A percentile compares a stretch with the other conserved stretches of the same genome.
Evolutionary conservation across 805 yeast species (phyloP).

Genomic region (Candida awuae): DNA sequence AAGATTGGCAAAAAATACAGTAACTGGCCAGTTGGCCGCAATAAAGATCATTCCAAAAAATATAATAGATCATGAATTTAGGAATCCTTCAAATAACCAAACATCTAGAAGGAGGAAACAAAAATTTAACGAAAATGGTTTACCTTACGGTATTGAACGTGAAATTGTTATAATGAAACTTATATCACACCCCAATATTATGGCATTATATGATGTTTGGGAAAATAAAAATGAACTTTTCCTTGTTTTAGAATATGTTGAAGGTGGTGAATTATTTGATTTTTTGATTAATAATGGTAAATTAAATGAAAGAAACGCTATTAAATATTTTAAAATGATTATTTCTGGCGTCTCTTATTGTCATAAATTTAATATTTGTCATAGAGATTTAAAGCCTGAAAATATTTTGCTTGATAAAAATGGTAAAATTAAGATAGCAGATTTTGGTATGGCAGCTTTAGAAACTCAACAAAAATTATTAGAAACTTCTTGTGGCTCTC

Average conservation of each 20-base stretch:
- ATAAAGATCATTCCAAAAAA: constrained; percentile 71
- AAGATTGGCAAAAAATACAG: constrained; percentile 59
- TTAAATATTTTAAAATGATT: constrained; percentile 69
- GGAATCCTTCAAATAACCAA: constrained; percentile 2
- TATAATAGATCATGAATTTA: constrained; percentile 22
- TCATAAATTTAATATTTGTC: constrained; percentile 74
- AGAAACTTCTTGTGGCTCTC: constrained; percentile 81
- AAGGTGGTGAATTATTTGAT: constrained; percentile 83
- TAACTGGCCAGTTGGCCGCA: constrained; percentile 71
- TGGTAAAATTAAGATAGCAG: constrained; percentile 69
- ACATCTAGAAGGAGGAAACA: constrained; percentile 16
- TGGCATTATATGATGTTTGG: constrained; percentile 95
- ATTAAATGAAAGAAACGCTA: constrained; percentile 64
- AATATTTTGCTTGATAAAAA: constrained; percentile 60
- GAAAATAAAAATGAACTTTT: constrained; percentile 87
- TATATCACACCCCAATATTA: constrained; percentile 86
- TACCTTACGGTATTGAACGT: constrained; percentile 93
- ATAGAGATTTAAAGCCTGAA: constrained; percentile 78
- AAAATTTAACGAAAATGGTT: constrained; percentile 35
- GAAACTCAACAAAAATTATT: constrained; percentile 62
- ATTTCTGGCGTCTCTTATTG: constrained; percentile 73
- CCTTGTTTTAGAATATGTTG: constrained; percentile 72
- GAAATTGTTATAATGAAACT: constrained; percentile 97
- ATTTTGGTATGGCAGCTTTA: constrained; percentile 85
- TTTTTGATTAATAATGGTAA: constrained; percentile 65